A percentile compares a stretch with the other conserved stretches of the same genome.
These are phyloP conservation scores for Fraxinus quadrangulata DNA, from an alignment of 257 asterid genomes.

Conservation along the genomic window DNA sequence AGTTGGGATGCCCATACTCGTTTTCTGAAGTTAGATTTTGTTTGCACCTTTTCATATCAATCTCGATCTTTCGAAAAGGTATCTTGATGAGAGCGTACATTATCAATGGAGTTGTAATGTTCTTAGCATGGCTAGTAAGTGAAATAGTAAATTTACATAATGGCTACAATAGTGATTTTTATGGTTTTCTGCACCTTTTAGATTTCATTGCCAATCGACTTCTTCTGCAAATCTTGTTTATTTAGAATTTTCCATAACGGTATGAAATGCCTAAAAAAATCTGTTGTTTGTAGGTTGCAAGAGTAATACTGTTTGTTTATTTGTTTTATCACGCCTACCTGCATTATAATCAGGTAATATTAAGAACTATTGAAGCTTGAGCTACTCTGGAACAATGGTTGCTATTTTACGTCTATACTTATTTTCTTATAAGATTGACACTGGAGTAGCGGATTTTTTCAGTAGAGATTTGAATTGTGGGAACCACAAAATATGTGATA, in stretches of 20 bases:
- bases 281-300: constrained; percentile 58
- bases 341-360: constrained; percentile 58
- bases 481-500: neutral
- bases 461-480: too few relatives aligned
- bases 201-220: neutral
- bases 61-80: constrained; percentile 45
- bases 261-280: neutral
- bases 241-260: neutral
- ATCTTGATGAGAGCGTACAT: constrained; percentile 67
- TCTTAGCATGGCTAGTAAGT: constrained; percentile 72
- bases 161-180: neutral
- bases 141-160: neutral
- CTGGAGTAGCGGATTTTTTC: neutral
- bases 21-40: constrained; percentile 1
- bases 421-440: neutral
- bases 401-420: too few relatives aligned
- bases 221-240: neutral
- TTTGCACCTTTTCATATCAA: constrained; percentile 5
- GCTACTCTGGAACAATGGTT: neutral
- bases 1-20: neutral
- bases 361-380: neutral
- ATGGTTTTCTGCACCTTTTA: neutral
- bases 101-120: constrained; percentile 62
- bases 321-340: constrained; percentile 52
- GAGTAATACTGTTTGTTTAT: constrained; percentile 64